Evolutionary conservation across 768 basidiomycete genomes (phyloP).

Genomic region (Amanita pseudoporphyria): DNA sequence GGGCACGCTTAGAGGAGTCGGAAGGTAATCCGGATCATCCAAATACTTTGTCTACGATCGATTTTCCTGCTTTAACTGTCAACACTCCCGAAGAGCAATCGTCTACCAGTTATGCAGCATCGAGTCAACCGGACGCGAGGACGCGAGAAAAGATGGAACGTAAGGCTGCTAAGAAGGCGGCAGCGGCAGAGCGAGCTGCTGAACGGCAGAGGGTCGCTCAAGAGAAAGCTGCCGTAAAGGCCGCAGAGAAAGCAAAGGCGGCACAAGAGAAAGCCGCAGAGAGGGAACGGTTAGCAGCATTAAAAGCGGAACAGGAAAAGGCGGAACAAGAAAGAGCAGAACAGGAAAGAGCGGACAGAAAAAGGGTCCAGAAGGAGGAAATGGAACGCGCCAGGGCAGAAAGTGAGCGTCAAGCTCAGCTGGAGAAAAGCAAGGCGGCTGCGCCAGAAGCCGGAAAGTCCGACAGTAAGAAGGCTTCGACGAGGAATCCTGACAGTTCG

Average conservation of each 20-base stretch:
- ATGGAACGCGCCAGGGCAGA: slow-evolving; percentile 29
- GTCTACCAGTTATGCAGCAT: slow-evolving; percentile 13
- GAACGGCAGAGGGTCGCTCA: slow-evolving; percentile 48
- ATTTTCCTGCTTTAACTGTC: slow-evolving; percentile 64
- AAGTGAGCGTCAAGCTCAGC: slow-evolving; percentile 20
- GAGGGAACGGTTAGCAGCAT: slow-evolving; percentile 34
- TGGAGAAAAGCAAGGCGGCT: slow-evolving; percentile 11
- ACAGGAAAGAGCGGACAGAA: slow-evolving; percentile 18
- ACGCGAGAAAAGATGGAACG: slow-evolving; percentile 41
- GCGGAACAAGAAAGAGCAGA: slow-evolving; percentile 14
- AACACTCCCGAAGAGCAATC: slow-evolving; percentile 22
- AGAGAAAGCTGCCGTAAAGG: slow-evolving; percentile 47
- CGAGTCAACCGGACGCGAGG: slow-evolving; percentile 3
- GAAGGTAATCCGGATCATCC: slow-evolving; percentile 29
- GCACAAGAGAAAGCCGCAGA: slow-evolving; percentile 45
- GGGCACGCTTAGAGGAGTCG: not conserved
- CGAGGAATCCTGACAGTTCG: slow-evolving; percentile 13
- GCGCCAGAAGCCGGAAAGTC: slow-evolving; percentile 20
- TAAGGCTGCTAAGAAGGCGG: slow-evolving; percentile 57
- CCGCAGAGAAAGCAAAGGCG: slow-evolving; percentile 43
- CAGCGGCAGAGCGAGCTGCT: slow-evolving; percentile 49
- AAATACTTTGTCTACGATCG: slow-evolving; percentile 51
- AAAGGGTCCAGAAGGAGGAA: slow-evolving; percentile 24
- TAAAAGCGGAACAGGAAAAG: slow-evolving; percentile 28
- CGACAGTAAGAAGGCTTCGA: slow-evolving; percentile 16